A percentile compares a stretch with the other conserved stretches of the same genome.
phyloP scores from a whole-genome alignment of 495 filamentous ascomycete genomes.

The Penicillium bovifimosum region DNA sequence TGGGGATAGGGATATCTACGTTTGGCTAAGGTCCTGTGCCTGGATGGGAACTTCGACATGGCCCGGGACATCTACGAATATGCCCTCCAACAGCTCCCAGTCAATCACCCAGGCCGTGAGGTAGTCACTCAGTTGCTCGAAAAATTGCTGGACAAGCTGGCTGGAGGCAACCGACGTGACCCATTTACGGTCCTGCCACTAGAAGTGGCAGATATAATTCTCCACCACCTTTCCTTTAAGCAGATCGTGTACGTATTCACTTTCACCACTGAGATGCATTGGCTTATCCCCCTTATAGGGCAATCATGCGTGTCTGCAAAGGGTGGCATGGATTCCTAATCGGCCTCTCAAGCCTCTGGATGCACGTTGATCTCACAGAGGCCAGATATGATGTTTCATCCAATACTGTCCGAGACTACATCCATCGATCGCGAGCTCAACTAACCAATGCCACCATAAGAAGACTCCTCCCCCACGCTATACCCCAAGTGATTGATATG shows the following conservation, averaged over 20 bases:
- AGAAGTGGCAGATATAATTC: constrained; percentile 43
- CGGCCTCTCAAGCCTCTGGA: constrained; percentile 44
- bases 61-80: constrained; percentile 59
- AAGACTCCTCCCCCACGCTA: constrained; percentile 24
- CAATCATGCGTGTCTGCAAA: constrained; percentile 48
- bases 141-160: constrained; percentile 42
- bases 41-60: constrained; percentile 47
- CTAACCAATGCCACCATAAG: constrained; percentile 37
- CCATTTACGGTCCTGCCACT: constrained; percentile 44
- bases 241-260: constrained; percentile 42
- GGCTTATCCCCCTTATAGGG: constrained; percentile 21
- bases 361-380: constrained; percentile 44
- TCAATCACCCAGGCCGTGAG: constrained; percentile 38
- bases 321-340: constrained; percentile 45
- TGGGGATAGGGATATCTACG: constrained; percentile 55
- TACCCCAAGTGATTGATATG: constrained; percentile 26
- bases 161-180: constrained; percentile 37
- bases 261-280: background rate
- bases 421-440: constrained; percentile 36
- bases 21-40: constrained; percentile 53
- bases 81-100: constrained; percentile 46
- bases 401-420: constrained; percentile 38
- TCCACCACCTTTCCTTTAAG: constrained; percentile 42
- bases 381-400: constrained; percentile 36
- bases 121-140: constrained; percentile 41